A percentile compares a stretch with the other conserved stretches of the same genome.
Evolutionary conservation across 495 filamentous ascomycete species (phyloP).

Genomic region (Aspergillus carlsbadensis): DNA sequence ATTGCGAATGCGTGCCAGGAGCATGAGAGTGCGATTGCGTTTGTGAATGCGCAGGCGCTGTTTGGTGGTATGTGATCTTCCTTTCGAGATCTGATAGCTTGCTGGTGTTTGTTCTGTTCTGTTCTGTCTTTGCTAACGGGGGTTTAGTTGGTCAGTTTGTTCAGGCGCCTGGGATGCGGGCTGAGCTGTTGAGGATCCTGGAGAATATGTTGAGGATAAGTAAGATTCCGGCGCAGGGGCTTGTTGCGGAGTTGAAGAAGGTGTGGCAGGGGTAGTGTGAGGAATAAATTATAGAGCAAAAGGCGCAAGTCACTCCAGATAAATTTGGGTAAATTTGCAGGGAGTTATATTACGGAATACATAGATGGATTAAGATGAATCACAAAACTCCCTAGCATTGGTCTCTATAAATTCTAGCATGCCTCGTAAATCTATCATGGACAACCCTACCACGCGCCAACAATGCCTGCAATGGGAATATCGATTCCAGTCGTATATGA

Average conservation of each 20-base stretch:
- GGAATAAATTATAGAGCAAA: too few relatives aligned
- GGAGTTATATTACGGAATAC: background rate
- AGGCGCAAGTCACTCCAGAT: too few relatives aligned
- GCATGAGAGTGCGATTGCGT: conserved; percentile 8
- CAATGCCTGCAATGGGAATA: conserved; percentile 35
- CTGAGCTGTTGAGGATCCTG: conserved; percentile 1
- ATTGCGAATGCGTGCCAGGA: conserved; percentile 16
- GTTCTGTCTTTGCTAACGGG: background rate
- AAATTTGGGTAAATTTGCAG: background rate
- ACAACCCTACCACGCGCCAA: conserved; percentile 33
- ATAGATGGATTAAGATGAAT: too few relatives aligned
- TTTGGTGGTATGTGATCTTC: conserved; percentile 5
- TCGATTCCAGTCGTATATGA: conserved; percentile 33
- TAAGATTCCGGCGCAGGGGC: conserved; percentile 8
- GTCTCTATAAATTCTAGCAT: too few relatives aligned
- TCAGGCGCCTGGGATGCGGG: conserved; percentile 7
- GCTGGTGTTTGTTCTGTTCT: background rate
- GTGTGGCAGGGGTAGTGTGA: background rate
- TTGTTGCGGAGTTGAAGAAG: conserved; percentile 10
- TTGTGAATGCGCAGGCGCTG: conserved; percentile 11
- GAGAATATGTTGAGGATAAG: conserved; percentile 13
- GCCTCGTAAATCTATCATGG: background rate
- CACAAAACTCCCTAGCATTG: too few relatives aligned
- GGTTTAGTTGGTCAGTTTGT: conserved; percentile 8
- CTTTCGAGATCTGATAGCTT: too few relatives aligned